Base-by-base conservation (phyloP, 192 early-diverging fungal species). In the Mortierella antarctica region DNA sequence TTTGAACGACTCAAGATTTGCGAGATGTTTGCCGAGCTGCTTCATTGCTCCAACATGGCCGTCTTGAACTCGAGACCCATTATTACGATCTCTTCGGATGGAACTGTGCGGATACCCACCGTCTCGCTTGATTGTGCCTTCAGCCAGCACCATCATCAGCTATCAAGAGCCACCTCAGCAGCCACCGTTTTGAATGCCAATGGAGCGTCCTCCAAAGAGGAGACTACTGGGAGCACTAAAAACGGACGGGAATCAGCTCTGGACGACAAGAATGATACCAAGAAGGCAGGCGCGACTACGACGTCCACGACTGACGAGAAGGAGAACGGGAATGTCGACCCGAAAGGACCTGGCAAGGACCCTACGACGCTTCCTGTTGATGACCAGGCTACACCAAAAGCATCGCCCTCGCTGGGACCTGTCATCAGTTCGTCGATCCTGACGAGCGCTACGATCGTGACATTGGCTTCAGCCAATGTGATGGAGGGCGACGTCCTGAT, bases 1-100 rank as follows among this genome's bases (percentile, higher is more conserved):
- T 94, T 96, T 74, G 97, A 98, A 84, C 89, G 98, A 15, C 85
- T 99, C 50, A 94, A 95, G 64, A 95, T 95, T 49, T 99, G 98
- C 83, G 98, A 99, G 84, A 89, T 99, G 68, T 96, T 99, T 89
- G 98, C 98, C 5, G 98, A 99, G 86, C 83, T 99, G 14, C 82
- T 99, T 57, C 98, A 99, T 74, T 94, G 94, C 74, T 93, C 94
- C 52, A 94, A 92, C 73, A 93, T 95, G 93, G 88, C 88, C 20
- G 89, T 89, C 5, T 80, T 95, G 13, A 95, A 95, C 74, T 71
- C 83, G 47, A 53, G 75, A 15, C 57, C 64, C 17, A 74, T 73
- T 42, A 80, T 82, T 14, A 54, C 57, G 23, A 52, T 65, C 15
- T 62, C 73, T 7, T 52, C 73, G 8, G 74, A 83, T 47, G 82